Conservation (phyloP, 2,329 filamentous ascomycete genomes). For the Setomelanomma holmii region DNA sequence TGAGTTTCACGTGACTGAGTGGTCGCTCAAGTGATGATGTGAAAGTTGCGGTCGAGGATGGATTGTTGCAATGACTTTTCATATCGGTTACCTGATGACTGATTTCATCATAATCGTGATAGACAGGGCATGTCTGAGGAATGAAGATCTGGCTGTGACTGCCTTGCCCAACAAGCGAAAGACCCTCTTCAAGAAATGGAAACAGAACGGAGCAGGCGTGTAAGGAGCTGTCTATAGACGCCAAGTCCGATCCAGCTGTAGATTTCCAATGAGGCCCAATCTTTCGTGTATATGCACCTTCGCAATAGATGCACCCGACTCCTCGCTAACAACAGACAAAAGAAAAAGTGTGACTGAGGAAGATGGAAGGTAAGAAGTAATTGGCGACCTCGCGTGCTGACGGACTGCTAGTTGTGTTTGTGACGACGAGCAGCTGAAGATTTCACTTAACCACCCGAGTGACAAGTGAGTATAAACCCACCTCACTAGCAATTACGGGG, state of each 20-base stretch:
- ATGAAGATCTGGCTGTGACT: background rate
- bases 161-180: background rate
- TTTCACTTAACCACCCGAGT: constrained; percentile 13
- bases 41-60: too few species aligned
- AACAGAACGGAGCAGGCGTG: constrained; percentile 1
- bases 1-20: too few species aligned
- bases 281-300: constrained; percentile 21
- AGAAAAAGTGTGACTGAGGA: constrained; percentile 6
- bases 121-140: background rate
- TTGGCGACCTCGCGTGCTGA: background rate
- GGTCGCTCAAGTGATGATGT: too few species aligned
- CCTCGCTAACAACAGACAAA: constrained; percentile 25
- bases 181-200: background rate
- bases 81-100: too few species aligned
- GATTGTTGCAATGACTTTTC: too few species aligned
- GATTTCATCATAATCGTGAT: too few species aligned
- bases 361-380: background rate
- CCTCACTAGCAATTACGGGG: constrained; percentile 43
- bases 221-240: constrained; percentile 10
- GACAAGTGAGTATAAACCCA: constrained; percentile 14
- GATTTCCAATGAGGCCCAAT: constrained; percentile 14
- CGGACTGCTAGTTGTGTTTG: background rate
- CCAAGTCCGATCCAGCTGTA: constrained; percentile 12
- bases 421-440: background rate
- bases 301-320: constrained; percentile 28